These are phyloP conservation scores for Smittium mucronatum DNA, from an alignment of 371 early-diverging fungal species.

Conservation along the genomic window DNA sequence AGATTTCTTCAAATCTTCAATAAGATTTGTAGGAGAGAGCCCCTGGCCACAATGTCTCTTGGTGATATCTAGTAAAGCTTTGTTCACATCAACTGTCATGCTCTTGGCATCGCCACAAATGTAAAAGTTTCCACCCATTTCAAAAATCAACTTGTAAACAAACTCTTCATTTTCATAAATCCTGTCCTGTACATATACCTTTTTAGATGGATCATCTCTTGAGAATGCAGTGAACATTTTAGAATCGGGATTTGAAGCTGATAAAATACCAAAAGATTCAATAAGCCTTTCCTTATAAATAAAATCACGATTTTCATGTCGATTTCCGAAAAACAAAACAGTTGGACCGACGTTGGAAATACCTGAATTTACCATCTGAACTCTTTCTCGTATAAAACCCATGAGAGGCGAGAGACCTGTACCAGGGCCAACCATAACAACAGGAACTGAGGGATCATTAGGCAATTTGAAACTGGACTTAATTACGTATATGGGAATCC, in stretches of 20 bases:
- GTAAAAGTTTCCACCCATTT: slow-evolving; percentile 36
- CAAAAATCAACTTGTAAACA: slow-evolving; percentile 50
- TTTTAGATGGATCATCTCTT: slow-evolving; percentile 52
- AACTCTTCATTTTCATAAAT: slow-evolving; percentile 39
- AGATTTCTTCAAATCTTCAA: too few relatives aligned
- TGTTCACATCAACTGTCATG: too few relatives aligned
- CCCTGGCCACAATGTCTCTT: too few relatives aligned
- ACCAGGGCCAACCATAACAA: slow-evolving; percentile 96
- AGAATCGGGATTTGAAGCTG: slow-evolving; percentile 26
- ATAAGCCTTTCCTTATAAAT: slow-evolving; percentile 77
- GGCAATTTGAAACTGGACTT: slow-evolving; percentile 80
- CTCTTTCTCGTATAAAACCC: slow-evolving; percentile 84
- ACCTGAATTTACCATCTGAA: slow-evolving; percentile 33
- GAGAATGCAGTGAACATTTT: slow-evolving; percentile 75
- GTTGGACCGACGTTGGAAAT: slow-evolving; percentile 62
- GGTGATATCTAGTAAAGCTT: too few relatives aligned
- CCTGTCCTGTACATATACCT: slow-evolving; percentile 53
- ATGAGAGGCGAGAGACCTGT: slow-evolving; percentile 97
- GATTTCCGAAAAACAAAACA: slow-evolving; percentile 84
- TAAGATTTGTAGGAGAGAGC: too few relatives aligned
- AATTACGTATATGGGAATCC: slow-evolving; percentile 74
- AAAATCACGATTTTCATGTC: slow-evolving; percentile 63
- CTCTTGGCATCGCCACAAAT: slow-evolving; percentile 92
- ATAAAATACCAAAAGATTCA: slow-evolving; percentile 39
- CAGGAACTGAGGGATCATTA: slow-evolving; percentile 53